Conservation (phyloP, 805 yeast species). For the Candida hungchunana region DNA sequence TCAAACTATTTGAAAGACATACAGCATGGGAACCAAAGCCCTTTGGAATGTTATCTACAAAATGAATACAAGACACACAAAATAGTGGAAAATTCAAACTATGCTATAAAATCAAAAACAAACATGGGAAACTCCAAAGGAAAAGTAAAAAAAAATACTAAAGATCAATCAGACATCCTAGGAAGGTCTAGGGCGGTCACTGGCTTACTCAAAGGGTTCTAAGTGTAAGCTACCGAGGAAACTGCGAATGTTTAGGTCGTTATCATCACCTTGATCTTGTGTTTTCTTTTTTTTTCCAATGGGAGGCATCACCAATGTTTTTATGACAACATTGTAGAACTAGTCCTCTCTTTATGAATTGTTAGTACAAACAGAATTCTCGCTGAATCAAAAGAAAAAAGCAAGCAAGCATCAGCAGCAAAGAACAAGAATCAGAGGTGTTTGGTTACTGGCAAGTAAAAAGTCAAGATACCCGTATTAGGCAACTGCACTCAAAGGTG, state of each 20-base stretch:
- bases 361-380: not conserved
- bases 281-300: too few species aligned
- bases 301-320: too few species aligned
- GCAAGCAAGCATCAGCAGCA: slow-evolving; percentile 6
- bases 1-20: slow-evolving; percentile 17
- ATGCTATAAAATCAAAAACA: not conserved
- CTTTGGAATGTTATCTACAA: slow-evolving; percentile 40
- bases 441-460: slow-evolving; percentile 79
- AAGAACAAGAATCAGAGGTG: slow-evolving; percentile 48
- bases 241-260: slow-evolving; percentile 86
- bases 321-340: slow-evolving; percentile 1
- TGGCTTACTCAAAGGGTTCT: slow-evolving; percentile 77
- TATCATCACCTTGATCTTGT: slow-evolving; percentile 73
- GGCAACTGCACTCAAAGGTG: too few species aligned
- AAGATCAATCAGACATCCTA: slow-evolving; percentile 77
- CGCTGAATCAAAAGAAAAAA: not conserved
- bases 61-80: not conserved
- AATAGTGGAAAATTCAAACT: not conserved
- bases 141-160: not conserved
- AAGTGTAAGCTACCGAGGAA: slow-evolving; percentile 88
- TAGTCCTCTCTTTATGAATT: slow-evolving; percentile 15
- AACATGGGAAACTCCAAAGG: too few species aligned
- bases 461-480: slow-evolving; percentile 44
- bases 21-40: slow-evolving; percentile 50
- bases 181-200: slow-evolving; percentile 92